Conservation (phyloP, 1,284 basidiomycete genomes). For the Porodaedalea pini region DNA sequence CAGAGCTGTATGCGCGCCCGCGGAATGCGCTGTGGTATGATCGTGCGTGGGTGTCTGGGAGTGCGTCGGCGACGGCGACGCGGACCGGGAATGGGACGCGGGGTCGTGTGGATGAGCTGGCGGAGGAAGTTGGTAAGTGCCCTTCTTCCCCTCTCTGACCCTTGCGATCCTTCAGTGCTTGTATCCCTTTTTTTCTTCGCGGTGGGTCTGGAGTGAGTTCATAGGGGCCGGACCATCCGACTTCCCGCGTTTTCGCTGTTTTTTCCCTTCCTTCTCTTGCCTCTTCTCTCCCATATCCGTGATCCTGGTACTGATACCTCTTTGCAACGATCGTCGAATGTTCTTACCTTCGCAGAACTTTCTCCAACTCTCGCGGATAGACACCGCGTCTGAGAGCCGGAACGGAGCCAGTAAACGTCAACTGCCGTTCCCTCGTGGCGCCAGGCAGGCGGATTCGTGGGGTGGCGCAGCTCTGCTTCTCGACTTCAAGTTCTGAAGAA, state of each 20-base stretch:
- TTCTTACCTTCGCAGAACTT: neutral
- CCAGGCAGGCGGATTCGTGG: no score
- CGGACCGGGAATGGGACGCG: neutral
- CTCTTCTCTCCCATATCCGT: neutral
- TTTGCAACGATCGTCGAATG: neutral
- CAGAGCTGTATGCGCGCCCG: neutral
- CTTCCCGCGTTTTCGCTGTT: no score
- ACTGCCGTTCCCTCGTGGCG: no score
- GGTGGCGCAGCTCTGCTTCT: no score
- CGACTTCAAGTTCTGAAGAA: no score
- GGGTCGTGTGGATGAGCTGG: neutral
- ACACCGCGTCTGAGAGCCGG: neutral
- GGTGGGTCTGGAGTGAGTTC: no score
- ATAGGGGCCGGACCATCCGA: no score
- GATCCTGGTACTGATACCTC: neutral
- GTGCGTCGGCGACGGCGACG: neutral
- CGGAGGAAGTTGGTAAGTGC: constrained; percentile 4
- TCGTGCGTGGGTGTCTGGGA: constrained; percentile 11
- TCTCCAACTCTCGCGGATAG: constrained; percentile 9
- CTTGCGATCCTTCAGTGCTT: neutral
- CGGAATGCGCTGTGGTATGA: constrained; percentile 12
- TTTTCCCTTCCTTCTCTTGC: neutral
- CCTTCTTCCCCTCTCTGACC: neutral
- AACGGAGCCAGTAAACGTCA: no score
- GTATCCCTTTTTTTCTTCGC: neutral